Evolutionary conservation across 208 protist genomes (phyloP).

Genomic region (Acanthamoeba healyi): DNA sequence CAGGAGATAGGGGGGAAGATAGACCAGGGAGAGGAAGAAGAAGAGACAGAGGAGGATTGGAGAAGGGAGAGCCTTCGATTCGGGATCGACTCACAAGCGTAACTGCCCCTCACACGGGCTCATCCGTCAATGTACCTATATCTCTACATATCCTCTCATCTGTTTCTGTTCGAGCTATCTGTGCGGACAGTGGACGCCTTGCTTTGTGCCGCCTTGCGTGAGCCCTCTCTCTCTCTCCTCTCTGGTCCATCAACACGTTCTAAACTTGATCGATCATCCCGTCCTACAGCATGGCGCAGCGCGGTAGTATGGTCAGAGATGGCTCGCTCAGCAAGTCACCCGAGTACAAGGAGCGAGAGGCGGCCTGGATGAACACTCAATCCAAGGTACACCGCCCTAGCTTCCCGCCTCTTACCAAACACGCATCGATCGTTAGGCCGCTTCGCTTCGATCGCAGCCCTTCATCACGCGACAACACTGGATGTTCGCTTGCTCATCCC

Average conservation of each 20-base stretch:
- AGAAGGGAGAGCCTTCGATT: not conserved
- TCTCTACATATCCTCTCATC: too few relatives aligned
- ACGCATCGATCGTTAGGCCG: not conserved
- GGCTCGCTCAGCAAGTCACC: constrained; percentile 50
- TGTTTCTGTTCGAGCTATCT: too few relatives aligned
- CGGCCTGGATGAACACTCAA: constrained; percentile 51
- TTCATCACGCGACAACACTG: too few relatives aligned
- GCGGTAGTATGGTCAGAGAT: constrained; percentile 12
- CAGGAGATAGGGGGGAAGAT: not conserved
- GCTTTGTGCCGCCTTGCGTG: too few relatives aligned
- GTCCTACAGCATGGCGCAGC: not conserved
- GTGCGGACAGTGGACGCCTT: too few relatives aligned
- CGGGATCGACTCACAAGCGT: not conserved
- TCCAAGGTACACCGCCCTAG: not conserved
- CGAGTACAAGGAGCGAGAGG: constrained; percentile 35
- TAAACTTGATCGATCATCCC: not conserved
- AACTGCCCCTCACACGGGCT: not conserved
- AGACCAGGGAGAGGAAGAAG: not conserved
- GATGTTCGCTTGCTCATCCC: too few relatives aligned
- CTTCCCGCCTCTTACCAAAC: not conserved
- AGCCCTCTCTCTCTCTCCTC: not conserved
- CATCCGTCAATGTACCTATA: too few relatives aligned
- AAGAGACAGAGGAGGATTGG: not conserved
- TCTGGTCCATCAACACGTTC: too few relatives aligned
- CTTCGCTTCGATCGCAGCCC: too few relatives aligned